Evolutionary conservation across 306 rosid species (phyloP).

Genomic region (Cicer pinnatifidum): DNA sequence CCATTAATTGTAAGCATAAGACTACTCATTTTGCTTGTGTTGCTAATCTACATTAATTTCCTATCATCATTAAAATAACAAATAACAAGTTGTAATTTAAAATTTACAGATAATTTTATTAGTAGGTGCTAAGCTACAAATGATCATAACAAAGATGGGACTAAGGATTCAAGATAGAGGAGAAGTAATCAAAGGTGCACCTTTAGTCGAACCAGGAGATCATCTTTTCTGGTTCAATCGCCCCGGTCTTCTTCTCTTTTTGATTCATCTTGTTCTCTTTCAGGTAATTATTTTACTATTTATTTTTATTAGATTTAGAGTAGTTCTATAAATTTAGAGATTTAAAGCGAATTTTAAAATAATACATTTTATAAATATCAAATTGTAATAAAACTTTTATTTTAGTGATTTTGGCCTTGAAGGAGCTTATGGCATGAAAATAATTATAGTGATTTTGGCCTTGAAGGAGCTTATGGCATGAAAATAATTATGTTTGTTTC

Average conservation of each 20-base stretch:
- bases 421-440: no score
- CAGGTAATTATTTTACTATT: slow-evolving; percentile 51
- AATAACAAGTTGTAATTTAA: background rate
- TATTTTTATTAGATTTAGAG: no score
- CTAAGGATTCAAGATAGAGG: slow-evolving; percentile 69
- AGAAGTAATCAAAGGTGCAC: slow-evolving; percentile 74
- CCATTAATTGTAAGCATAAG: slow-evolving; percentile 70
- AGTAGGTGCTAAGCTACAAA: slow-evolving; percentile 80
- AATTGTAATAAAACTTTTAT: no score
- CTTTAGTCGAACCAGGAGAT: slow-evolving; percentile 74
- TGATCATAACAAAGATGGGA: slow-evolving; percentile 78
- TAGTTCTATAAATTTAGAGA: no score
- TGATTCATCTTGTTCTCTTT: slow-evolving; percentile 76
- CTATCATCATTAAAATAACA: background rate
- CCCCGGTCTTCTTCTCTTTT: slow-evolving; percentile 65
- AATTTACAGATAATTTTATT: slow-evolving; percentile 63
- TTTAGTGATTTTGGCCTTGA: no score
- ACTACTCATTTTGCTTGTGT: background rate
- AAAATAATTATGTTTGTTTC: slow-evolving; percentile 18
- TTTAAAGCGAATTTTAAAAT: no score
- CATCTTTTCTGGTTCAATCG: slow-evolving; percentile 79
- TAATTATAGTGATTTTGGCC: background rate
- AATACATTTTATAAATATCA: no score
- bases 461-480: no score
- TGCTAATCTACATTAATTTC: background rate